phyloP scores from a whole-genome alignment of 2,329 filamentous ascomycete species.

The Alternaria panax region DNA sequence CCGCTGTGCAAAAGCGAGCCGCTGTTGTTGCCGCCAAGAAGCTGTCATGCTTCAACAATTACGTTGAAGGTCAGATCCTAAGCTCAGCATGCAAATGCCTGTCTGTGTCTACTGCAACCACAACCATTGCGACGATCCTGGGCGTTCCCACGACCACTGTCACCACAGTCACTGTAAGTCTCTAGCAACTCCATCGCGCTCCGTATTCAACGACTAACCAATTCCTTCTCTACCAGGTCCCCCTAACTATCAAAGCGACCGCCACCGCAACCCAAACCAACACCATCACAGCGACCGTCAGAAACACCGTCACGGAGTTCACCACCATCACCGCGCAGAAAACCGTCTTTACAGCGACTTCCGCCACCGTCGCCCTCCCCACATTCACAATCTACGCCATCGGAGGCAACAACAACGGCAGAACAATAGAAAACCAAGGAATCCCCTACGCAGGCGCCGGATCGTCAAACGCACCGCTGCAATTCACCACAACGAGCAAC shows the following conservation, averaged over 20 bases:
- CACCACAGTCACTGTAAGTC: not conserved
- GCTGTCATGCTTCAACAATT: not conserved
- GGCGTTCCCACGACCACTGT: not conserved
- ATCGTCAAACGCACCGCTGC: not conserved
- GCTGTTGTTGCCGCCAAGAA: not conserved
- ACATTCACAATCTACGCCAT: not conserved
- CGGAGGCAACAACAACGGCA: not conserved
- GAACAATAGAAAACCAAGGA: no score
- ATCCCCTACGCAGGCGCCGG: no score
- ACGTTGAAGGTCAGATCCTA: not conserved
- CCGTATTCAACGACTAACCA: not conserved
- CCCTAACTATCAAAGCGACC: not conserved
- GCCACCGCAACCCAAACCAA: not conserved
- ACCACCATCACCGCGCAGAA: not conserved
- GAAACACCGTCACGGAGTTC: not conserved
- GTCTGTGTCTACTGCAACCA: not conserved
- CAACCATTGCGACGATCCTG: not conserved
- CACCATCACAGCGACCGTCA: not conserved
- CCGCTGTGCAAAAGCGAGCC: not conserved
- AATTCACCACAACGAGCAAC: not conserved
- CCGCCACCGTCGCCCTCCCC: not conserved
- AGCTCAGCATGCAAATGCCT: not conserved
- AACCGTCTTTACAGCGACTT: not conserved
- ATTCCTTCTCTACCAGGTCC: not conserved
- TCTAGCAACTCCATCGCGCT: accelerated